Conservation (phyloP, 768 basidiomycete genomes). For the Botryobasidium botryosum region DNA sequence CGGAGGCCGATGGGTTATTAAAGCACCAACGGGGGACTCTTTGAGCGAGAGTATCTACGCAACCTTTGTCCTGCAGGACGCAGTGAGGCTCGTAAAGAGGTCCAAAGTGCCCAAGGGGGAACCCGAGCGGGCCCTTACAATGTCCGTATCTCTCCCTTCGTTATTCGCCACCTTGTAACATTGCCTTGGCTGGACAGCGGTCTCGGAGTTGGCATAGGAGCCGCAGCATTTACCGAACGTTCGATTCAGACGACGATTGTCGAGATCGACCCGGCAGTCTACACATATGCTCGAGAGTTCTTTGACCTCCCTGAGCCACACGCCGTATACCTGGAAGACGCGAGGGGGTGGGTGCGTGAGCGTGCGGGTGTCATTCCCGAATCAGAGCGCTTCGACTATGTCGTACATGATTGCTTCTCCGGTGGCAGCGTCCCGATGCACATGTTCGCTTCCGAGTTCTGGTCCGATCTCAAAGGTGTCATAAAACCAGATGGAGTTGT, state of each 20-base stretch:
- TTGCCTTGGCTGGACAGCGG: conserved; percentile 36
- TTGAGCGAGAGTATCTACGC: conserved; percentile 70
- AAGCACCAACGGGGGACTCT: conserved; percentile 16
- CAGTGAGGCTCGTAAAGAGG: conserved; percentile 48
- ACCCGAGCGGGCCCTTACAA: conserved; percentile 4
- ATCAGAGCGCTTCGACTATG: conserved; percentile 19
- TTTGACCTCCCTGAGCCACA: conserved; percentile 56
- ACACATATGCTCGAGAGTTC: conserved; percentile 57
- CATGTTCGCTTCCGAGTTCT: conserved; percentile 73
- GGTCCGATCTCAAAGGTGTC: conserved; percentile 45
- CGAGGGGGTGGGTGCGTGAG: conserved; percentile 44
- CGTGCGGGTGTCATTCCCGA: conserved; percentile 19
- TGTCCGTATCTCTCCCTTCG: neutral
- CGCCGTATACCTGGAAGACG: conserved; percentile 62
- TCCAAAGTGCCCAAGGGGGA: conserved; percentile 20
- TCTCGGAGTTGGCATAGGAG: conserved; percentile 71
- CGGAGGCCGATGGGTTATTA: conserved; percentile 57
- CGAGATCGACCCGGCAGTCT: conserved; percentile 90
- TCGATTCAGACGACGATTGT: conserved; percentile 60
- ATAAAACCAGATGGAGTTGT: conserved; percentile 59
- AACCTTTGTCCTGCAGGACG: conserved; percentile 79
- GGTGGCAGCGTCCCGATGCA: conserved; percentile 82
- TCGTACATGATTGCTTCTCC: conserved; percentile 87
- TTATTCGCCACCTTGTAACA: neutral
- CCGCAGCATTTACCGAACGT: conserved; percentile 54